Evolutionary conservation across 2,329 filamentous ascomycete genomes (phyloP).

Genomic region (Colletotrichum noveboracense): DNA sequence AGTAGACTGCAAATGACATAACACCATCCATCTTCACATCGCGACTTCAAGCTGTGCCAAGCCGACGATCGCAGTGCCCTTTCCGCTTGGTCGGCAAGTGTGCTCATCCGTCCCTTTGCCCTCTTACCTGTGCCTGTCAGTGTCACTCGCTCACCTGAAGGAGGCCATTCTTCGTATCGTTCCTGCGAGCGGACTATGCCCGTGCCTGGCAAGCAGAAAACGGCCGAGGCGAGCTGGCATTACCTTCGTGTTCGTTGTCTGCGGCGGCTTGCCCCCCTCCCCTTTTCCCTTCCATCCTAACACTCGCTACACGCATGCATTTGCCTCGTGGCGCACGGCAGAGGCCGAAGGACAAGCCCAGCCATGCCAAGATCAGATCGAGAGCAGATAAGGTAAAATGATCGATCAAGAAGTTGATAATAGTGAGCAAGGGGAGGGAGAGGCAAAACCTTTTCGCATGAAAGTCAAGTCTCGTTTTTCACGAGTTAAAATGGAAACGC

Average conservation of each 20-base stretch:
- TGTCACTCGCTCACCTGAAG: conserved; percentile 1
- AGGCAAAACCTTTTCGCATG: not conserved
- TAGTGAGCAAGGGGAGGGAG: not conserved
- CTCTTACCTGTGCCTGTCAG: not conserved
- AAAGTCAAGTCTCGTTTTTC: not conserved
- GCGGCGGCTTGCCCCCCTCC: not conserved
- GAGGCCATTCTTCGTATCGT: not conserved
- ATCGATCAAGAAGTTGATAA: not conserved
- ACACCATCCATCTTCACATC: not conserved
- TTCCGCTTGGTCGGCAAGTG: not conserved
- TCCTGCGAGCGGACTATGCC: not conserved
- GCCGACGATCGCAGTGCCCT: not conserved
- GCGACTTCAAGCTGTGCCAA: not conserved
- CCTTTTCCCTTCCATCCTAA: not conserved
- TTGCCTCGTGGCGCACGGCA: conserved; percentile 1
- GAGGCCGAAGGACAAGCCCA: not conserved
- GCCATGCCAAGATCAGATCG: not conserved
- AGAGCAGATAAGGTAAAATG: not conserved
- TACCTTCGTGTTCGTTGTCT: not conserved
- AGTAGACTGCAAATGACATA: conserved; percentile 1
- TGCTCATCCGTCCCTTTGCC: not conserved
- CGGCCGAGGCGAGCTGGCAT: not conserved
- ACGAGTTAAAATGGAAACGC: not conserved
- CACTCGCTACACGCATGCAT: not conserved
- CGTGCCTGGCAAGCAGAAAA: not conserved